These are phyloP conservation scores for Vaccinium darrowii DNA, from an alignment of 148 eudicot genomes.

Conservation along the genomic window DNA sequence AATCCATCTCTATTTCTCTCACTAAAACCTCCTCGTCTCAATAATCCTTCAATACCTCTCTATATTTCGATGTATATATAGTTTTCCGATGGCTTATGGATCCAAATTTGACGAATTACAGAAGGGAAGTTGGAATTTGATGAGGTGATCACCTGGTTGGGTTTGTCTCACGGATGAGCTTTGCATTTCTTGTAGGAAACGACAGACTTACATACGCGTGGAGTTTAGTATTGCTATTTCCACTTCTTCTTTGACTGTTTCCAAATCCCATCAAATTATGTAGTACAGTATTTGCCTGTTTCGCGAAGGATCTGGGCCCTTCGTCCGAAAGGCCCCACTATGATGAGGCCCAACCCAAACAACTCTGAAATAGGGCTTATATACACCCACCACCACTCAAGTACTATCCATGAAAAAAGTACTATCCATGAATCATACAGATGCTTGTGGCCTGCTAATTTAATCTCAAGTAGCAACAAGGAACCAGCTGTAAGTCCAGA, in stretches of 20 bases:
- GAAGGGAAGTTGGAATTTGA: background rate
- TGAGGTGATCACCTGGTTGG: background rate
- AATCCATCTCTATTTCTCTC: constrained; percentile 59
- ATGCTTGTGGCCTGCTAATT: too few species aligned
- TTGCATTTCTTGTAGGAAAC: background rate
- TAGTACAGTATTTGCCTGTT: background rate
- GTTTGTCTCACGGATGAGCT: background rate
- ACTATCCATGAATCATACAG: too few species aligned
- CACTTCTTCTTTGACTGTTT: background rate
- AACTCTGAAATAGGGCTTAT: too few species aligned
- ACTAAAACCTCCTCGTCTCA: background rate
- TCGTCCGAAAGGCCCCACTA: background rate
- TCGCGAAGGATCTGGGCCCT: constrained; percentile 12
- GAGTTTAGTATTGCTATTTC: background rate
- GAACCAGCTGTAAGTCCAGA: too few species aligned
- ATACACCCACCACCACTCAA: too few species aligned
- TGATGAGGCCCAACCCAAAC: background rate
- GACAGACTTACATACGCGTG: background rate
- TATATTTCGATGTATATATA: background rate
- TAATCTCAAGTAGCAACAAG: too few species aligned
- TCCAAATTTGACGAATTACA: background rate
- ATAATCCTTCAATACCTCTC: background rate
- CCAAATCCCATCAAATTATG: background rate
- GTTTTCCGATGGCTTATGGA: background rate
- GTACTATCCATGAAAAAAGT: too few species aligned